Conservation (phyloP, 208 protist species). For the Kentomonas sorsogonicus region DNA sequence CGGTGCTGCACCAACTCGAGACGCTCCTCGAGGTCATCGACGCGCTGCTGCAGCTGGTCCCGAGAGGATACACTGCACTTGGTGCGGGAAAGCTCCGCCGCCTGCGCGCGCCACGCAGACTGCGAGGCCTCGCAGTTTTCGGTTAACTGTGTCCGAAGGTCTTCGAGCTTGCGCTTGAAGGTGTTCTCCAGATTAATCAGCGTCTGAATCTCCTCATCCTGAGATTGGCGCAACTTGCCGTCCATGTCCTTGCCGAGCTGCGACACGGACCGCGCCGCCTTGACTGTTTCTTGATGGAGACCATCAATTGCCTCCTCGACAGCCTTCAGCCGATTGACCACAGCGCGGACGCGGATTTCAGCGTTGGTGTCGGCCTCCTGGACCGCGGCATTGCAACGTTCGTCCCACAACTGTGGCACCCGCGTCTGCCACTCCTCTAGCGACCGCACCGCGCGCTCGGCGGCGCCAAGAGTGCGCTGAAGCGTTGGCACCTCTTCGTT, state of each 20-base stretch:
- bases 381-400: no score
- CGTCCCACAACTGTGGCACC: no score
- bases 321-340: neutral
- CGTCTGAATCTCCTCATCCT: conserved; percentile 3
- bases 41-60: neutral
- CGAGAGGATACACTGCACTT: no score
- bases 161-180: no score
- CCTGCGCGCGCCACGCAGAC: no score
- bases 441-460: no score
- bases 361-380: neutral
- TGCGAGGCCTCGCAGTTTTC: no score
- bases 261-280: neutral
- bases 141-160: no score
- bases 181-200: no score
- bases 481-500: no score
- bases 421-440: no score
- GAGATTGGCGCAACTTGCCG: neutral
- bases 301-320: neutral
- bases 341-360: neutral
- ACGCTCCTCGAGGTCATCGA: neutral
- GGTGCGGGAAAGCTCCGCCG: no score
- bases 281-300: neutral
- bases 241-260: neutral
- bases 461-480: neutral
- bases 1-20: neutral